These are phyloP conservation scores for Trichoderma aggressivum DNA, from an alignment of 2,329 filamentous ascomycete species.

Conservation along the genomic window DNA sequence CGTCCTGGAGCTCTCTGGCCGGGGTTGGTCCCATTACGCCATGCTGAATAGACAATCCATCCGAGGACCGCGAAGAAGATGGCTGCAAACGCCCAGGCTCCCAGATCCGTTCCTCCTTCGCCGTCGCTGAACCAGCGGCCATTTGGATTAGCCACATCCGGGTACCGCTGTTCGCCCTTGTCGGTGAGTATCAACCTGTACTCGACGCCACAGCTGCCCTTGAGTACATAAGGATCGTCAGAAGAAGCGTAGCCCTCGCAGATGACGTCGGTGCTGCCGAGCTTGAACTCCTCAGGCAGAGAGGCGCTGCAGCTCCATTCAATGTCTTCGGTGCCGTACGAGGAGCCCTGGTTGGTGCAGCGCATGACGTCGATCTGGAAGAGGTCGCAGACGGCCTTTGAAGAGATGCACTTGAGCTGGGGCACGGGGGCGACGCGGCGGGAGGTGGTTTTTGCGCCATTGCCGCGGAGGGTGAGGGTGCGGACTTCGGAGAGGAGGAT, in stretches of 20 bases:
- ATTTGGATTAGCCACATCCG: slow-evolving; percentile 45
- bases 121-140: slow-evolving; percentile 34
- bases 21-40: slow-evolving; percentile 2
- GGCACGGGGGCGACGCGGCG: slow-evolving; percentile 74
- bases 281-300: slow-evolving; percentile 59
- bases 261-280: slow-evolving; percentile 83
- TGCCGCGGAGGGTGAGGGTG: slow-evolving; percentile 70
- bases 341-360: slow-evolving; percentile 79
- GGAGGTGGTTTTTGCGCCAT: slow-evolving; percentile 62
- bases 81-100: slow-evolving; percentile 53
- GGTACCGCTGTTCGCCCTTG: slow-evolving; percentile 68
- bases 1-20: slow-evolving; percentile 28
- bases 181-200: slow-evolving; percentile 78
- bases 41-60: slow-evolving; percentile 62
- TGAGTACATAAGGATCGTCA: slow-evolving; percentile 82
- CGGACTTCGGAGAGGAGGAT: slow-evolving; percentile 63
- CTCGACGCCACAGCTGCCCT: slow-evolving; percentile 89
- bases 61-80: slow-evolving; percentile 57
- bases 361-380: slow-evolving; percentile 80
- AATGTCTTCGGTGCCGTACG: slow-evolving; percentile 76
- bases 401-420: slow-evolving; percentile 73
- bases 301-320: slow-evolving; percentile 82
- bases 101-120: slow-evolving; percentile 32
- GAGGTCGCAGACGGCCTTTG: slow-evolving; percentile 60
- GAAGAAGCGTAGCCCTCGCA: slow-evolving; percentile 82